These are phyloP conservation scores for Hanseniaspora thailandica DNA, from an alignment of 805 yeast genomes.

Conservation along the genomic window DNA sequence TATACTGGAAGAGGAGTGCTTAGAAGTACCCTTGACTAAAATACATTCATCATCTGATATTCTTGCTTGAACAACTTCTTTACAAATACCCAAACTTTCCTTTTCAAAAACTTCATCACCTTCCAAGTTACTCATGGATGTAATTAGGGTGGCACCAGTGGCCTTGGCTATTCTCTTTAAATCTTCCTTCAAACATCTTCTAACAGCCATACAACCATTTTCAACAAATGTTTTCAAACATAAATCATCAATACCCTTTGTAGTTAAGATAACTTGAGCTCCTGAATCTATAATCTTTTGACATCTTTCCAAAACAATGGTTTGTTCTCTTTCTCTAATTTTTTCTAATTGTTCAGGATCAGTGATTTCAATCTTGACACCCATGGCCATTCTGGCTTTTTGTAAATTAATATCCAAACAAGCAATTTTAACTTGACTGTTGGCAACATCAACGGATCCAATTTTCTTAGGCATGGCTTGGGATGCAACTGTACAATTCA, in stretches of 20 bases:
- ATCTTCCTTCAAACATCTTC: slow-evolving; percentile 95
- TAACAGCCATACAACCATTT: slow-evolving; percentile 85
- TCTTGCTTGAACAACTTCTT: slow-evolving; percentile 77
- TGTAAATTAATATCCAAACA: slow-evolving; percentile 85
- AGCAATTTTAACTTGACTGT: slow-evolving; percentile 63
- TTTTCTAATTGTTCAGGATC: slow-evolving; percentile 96
- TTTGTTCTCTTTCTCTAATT: slow-evolving; percentile 78
- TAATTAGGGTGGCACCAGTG: slow-evolving; percentile 85
- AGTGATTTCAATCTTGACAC: slow-evolving; percentile 90
- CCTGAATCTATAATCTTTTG: slow-evolving; percentile 73
- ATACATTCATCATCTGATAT: slow-evolving; percentile 97
- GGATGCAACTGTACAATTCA: slow-evolving; percentile 92
- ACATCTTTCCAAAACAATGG: slow-evolving; percentile 71
- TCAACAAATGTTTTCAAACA: slow-evolving; percentile 86
- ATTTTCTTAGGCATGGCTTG: slow-evolving; percentile 85
- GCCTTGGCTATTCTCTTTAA: slow-evolving; percentile 94
- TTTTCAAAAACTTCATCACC: slow-evolving; percentile 89
- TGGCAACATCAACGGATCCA: slow-evolving; percentile 24
- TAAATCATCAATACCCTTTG: slow-evolving; percentile 90
- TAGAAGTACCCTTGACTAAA: slow-evolving; percentile 74
- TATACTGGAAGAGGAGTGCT: slow-evolving; percentile 83
- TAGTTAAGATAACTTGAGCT: slow-evolving; percentile 83
- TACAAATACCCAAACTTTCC: slow-evolving; percentile 76
- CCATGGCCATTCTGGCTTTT: slow-evolving; percentile 95
- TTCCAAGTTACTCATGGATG: slow-evolving; percentile 83